Conservation (phyloP, 768 basidiomycete species). For the Sarcomyxa edulis region DNA sequence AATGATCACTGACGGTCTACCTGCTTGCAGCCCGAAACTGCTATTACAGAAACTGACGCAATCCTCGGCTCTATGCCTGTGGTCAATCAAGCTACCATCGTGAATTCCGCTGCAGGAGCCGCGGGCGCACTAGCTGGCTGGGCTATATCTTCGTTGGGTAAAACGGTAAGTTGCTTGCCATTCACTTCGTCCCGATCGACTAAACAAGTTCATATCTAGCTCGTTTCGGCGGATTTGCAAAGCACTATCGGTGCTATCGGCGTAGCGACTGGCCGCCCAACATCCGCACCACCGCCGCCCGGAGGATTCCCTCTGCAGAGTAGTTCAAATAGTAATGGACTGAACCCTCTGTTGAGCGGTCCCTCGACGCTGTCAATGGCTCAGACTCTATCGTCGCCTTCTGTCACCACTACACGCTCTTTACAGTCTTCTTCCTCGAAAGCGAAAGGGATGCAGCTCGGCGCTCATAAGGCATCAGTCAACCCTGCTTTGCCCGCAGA, state of each 20-base stretch:
- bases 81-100: conserved; percentile 48
- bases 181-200: not conserved
- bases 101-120: conserved; percentile 85
- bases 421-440: conserved; percentile 24
- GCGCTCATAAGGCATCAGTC: conserved; percentile 41
- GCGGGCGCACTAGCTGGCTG: conserved; percentile 91
- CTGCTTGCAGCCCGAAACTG: conserved; percentile 32
- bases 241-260: conserved; percentile 48
- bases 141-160: conserved; percentile 89
- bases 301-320: too few species aligned
- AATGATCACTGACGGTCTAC: too few species aligned
- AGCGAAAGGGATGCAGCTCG: conserved; percentile 66
- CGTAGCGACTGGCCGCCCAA: conserved; percentile 7
- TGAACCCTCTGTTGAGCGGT: too few species aligned
- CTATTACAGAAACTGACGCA: conserved; percentile 19
- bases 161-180: conserved; percentile 46
- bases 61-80: conserved; percentile 24
- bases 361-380: too few species aligned
- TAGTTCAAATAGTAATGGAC: too few species aligned
- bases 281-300: not conserved
- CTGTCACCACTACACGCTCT: conserved; percentile 25
- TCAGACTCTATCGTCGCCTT: too few species aligned
- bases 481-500: conserved; percentile 42
- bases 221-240: conserved; percentile 69
- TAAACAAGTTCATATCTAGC: conserved; percentile 33